Evolutionary conservation across 768 basidiomycete genomes (phyloP).

Genomic region (Plicaturopsis crispa): DNA sequence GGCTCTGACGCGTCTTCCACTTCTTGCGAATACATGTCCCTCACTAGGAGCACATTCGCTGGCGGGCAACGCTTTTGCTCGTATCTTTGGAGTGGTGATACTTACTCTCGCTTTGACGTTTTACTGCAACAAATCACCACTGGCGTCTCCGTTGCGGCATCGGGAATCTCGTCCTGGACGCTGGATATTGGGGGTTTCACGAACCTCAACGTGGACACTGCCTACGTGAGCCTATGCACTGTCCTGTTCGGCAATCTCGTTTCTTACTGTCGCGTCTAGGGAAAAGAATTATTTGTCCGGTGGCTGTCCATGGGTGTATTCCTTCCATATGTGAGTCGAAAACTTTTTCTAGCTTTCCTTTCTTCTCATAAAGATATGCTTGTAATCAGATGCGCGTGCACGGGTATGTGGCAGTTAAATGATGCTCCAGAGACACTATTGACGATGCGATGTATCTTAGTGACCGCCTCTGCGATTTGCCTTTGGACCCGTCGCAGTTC

Average conservation of each 20-base stretch:
- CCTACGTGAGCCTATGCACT: conserved; percentile 10
- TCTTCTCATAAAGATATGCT: background rate
- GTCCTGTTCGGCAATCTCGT: background rate
- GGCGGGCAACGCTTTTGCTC: conserved; percentile 30
- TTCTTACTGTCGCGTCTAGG: conserved; percentile 11
- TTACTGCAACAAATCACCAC: conserved; percentile 27
- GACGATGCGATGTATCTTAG: conserved; percentile 9
- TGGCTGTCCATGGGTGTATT: conserved; percentile 30
- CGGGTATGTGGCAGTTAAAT: conserved; percentile 14
- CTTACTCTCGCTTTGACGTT: conserved; percentile 25
- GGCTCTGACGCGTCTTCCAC: conserved; percentile 10
- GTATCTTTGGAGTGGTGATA: conserved; percentile 30
- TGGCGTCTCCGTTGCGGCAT: conserved; percentile 25
- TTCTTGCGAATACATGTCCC: conserved; percentile 25
- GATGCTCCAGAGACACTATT: background rate
- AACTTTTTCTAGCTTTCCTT: background rate
- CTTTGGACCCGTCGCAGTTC: conserved; percentile 12
- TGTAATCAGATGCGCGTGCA: conserved; percentile 20
- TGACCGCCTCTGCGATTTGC: conserved; percentile 19
- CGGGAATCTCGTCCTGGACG: conserved; percentile 29
- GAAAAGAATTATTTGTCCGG: conserved; percentile 24
- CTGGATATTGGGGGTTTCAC: conserved; percentile 29
- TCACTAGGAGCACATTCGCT: conserved; percentile 27
- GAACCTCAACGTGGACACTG: conserved; percentile 23
- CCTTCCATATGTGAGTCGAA: conserved; percentile 24